Evolutionary conservation across 2,329 filamentous ascomycete species (phyloP), one percentile per base, ranked within the genome.

Genomic region (Verticillium nubilum): DNA sequence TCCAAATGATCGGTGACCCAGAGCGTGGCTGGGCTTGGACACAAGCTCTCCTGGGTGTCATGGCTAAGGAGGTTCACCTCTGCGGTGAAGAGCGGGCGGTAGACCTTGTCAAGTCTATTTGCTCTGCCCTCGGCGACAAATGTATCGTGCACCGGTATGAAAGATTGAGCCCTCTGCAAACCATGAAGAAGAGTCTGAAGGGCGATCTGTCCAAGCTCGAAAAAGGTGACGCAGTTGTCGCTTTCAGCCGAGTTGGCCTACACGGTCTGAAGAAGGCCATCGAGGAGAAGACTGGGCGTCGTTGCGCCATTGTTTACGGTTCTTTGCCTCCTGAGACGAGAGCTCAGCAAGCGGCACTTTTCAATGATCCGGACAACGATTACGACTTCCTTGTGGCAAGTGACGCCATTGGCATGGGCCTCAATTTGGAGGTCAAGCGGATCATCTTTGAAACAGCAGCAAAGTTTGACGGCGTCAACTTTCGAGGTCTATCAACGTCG

Each of bases 1-100:
- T 99, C 60, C 95, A 99, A 74, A 98, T 99, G 95, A 91, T 99
- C 65, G 88, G 86, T 17, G 88, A 92, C 67, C 63, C 72, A 0
- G 85, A 91, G 0, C 88, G 95, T 66, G 95, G 96, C 1, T 96
- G 90, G 87, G 93, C 92, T 2, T 99, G 95, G 95, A 97, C 93
- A 1, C 86, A 92, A 67, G 95, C 95, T 2, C 80, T 98, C 15
- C 79, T 99, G 5, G 95, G 95, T 35, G 82, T 97, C 1, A 88
- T 90, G 73, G 95, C 92, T 4, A 88, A 87, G 66, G 95, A 99
- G 70, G 80, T 99, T 5, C 95, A 99, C 74, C 81, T 99, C 0
- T 99, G 95, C 71, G 95, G 95, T 61, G 95, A 99, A 73, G 86
- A 90, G 63, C 84, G 96, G 50, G 86, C 88, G 0, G 89, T 97